Percentiles rank a stretch among this genome's conserved stretches.
Conservation (phyloP, 2,329 filamentous ascomycete species). For the Sporothrix schenckii region DNA sequence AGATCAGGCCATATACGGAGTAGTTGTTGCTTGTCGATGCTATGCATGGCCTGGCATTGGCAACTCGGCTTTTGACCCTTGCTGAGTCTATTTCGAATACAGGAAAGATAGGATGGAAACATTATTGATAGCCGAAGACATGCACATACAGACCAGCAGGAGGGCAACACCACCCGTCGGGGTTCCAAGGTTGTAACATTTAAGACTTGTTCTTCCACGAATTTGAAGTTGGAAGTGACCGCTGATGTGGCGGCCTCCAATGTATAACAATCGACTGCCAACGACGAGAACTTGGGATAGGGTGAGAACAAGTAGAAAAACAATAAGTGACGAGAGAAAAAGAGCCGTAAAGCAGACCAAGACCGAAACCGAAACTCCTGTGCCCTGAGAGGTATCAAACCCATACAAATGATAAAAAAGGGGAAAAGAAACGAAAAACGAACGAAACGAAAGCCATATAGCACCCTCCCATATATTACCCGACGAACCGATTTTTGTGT, state of each 20-base stretch:
- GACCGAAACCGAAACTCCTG: slow-evolving; percentile 22
- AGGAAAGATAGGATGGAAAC: no score
- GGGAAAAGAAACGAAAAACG: neutral
- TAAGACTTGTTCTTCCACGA: no score
- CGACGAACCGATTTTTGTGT: neutral
- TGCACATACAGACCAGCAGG: no score
- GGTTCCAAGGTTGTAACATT: no score
- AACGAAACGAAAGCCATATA: neutral
- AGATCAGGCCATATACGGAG: no score
- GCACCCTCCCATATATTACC: neutral
- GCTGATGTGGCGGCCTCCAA: neutral
- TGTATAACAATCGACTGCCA: neutral
- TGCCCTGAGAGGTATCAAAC: slow-evolving; percentile 22
- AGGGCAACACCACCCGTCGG: no score
- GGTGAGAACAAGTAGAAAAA: neutral
- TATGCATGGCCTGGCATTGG: neutral
- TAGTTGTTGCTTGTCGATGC: neutral
- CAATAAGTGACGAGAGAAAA: neutral
- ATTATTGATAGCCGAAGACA: no score
- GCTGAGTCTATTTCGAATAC: no score
- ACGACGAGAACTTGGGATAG: neutral
- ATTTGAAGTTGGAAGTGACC: neutral
- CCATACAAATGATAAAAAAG: slow-evolving; percentile 7
- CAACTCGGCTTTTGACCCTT: no score
- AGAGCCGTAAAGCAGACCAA: neutral